These are phyloP conservation scores for Penicillium nucicola DNA, from an alignment of 495 filamentous ascomycete species.

Conservation along the genomic window DNA sequence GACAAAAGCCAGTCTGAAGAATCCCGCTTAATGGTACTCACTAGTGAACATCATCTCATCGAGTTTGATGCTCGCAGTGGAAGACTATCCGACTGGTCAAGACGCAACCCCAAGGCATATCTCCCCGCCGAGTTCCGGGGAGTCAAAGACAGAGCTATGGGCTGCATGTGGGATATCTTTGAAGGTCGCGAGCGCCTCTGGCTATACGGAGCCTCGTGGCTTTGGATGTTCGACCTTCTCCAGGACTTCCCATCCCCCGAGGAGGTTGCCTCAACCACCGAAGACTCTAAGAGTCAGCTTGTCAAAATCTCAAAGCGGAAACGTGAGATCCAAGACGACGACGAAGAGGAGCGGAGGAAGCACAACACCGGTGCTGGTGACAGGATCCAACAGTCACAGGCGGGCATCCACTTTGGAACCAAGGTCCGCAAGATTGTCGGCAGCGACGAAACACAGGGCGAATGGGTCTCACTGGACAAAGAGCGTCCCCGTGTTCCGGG, in stretches of 20 bases:
- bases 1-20: conserved; percentile 35
- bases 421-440: conserved; percentile 53
- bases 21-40: conserved; percentile 70
- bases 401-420: conserved; percentile 53
- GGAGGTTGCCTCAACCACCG: conserved; percentile 21
- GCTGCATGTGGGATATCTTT: conserved; percentile 77
- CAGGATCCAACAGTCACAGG: conserved; percentile 54
- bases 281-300: conserved; percentile 21
- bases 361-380: conserved; percentile 57
- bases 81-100: conserved; percentile 76
- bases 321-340: conserved; percentile 35
- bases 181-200: conserved; percentile 62
- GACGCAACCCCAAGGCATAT: conserved; percentile 69
- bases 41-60: conserved; percentile 69
- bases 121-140: conserved; percentile 70
- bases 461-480: conserved; percentile 45
- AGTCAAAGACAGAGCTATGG: conserved; percentile 73
- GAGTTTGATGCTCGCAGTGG: conserved; percentile 75
- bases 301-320: conserved; percentile 43
- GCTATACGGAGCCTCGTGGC: conserved; percentile 79
- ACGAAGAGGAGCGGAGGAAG: conserved; percentile 36
- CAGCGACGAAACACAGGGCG: conserved; percentile 35
- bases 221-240: conserved; percentile 90
- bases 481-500: conserved; percentile 40
- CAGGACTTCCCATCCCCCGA: conserved; percentile 58